A percentile compares a stretch with the other conserved stretches of the same genome.
These are phyloP conservation scores for Hypsizygus marmoreus DNA, from an alignment of 768 basidiomycete genomes.

Conservation along the genomic window DNA sequence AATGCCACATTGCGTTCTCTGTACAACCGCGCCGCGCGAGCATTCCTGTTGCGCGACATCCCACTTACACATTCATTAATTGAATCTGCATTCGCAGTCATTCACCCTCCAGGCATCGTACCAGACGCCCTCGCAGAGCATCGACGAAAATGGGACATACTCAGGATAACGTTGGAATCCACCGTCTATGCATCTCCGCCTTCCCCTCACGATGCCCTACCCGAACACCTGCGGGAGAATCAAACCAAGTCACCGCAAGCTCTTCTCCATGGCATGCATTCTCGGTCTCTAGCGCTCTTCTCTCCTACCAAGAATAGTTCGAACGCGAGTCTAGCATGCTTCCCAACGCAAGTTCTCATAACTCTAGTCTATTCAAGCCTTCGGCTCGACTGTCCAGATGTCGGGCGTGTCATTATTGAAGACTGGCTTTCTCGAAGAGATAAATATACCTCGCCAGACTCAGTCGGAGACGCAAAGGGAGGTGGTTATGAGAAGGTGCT, in stretches of 20 bases:
- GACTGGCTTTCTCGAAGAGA: constrained; percentile 74
- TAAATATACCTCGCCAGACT: constrained; percentile 26
- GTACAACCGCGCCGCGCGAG: constrained; percentile 75
- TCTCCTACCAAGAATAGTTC: constrained; percentile 50
- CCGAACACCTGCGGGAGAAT: constrained; percentile 51
- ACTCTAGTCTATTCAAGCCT: constrained; percentile 72
- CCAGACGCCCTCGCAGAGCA: constrained; percentile 49
- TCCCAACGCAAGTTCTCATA: constrained; percentile 70
- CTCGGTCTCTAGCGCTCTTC: constrained; percentile 69
- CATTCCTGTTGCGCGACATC: constrained; percentile 76
- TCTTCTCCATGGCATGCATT: constrained; percentile 56
- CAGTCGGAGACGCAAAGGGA: constrained; percentile 30
- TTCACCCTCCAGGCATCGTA: constrained; percentile 41
- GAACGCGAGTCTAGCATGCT: constrained; percentile 48
- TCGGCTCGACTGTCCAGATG: constrained; percentile 60
- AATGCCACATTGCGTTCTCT: constrained; percentile 64
- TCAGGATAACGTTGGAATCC: constrained; percentile 80
- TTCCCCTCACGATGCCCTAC: constrained; percentile 42
- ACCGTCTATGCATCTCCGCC: constrained; percentile 68
- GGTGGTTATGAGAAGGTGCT: constrained; percentile 75
- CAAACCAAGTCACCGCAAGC: constrained; percentile 60
- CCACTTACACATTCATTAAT: constrained; percentile 66
- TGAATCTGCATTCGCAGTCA: constrained; percentile 64
- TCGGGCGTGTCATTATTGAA: constrained; percentile 69
- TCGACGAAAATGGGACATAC: constrained; percentile 85